phyloP scores from a whole-genome alignment of 1,139 yeast genomes.

The Candida buenavistaensis region DNA sequence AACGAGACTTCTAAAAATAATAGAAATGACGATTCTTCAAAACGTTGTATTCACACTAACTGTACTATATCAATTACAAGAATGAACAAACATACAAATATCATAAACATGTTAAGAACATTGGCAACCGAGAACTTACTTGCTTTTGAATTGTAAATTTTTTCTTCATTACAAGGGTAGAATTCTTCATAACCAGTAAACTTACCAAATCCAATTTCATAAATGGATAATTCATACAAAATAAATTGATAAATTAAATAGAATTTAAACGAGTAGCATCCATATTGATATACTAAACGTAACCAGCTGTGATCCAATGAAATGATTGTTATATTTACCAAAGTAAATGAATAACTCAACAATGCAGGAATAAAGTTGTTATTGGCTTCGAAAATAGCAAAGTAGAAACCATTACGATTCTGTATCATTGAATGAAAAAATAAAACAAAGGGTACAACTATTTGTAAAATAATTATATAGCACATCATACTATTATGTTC shows the following conservation, averaged over 20 bases:
- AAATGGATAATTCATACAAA: slow-evolving; percentile 20
- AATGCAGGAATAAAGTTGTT: slow-evolving; percentile 15
- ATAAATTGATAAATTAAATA: slow-evolving; percentile 16
- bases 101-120: slow-evolving; percentile 1
- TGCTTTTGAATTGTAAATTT: too few species aligned
- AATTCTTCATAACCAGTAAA: slow-evolving; percentile 3
- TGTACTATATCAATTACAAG: slow-evolving; percentile 1
- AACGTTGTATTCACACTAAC: too few species aligned
- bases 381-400: slow-evolving; percentile 11
- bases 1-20: too few species aligned
- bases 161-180: slow-evolving; percentile 2
- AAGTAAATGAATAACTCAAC: slow-evolving; percentile 14
- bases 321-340: slow-evolving; percentile 7
- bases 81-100: slow-evolving; percentile 1
- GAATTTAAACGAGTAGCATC: slow-evolving; percentile 11
- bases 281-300: slow-evolving; percentile 6
- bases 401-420: slow-evolving; percentile 1
- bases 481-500: slow-evolving; percentile 14
- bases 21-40: too few species aligned
- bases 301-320: neutral
- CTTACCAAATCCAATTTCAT: slow-evolving; percentile 6
- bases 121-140: neutral
- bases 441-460: slow-evolving; percentile 12
- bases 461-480: slow-evolving; percentile 11
- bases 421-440: slow-evolving; percentile 4